Conservation (phyloP, 1,284 basidiomycete genomes). For the Anthracocystis walkeri region DNA sequence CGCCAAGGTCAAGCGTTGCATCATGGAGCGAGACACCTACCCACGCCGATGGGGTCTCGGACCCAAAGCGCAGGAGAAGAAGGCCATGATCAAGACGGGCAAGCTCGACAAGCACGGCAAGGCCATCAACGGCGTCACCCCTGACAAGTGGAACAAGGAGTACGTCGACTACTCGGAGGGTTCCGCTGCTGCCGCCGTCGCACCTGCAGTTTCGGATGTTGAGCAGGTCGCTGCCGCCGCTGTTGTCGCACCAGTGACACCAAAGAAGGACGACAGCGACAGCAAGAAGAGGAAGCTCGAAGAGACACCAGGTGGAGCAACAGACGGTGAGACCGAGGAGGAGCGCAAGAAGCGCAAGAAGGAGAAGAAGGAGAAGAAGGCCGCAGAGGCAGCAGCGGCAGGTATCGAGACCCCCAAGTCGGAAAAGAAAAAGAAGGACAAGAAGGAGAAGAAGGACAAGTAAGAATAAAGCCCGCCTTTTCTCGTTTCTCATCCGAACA, state of each 20-base stretch:
- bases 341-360: constrained; percentile 68
- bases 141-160: constrained; percentile 87
- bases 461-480: background rate
- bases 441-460: constrained; percentile 64
- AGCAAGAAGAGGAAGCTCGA: constrained; percentile 71
- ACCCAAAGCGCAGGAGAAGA: constrained; percentile 95
- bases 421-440: constrained; percentile 63
- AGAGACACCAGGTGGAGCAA: constrained; percentile 51
- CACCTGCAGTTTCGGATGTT: constrained; percentile 18
- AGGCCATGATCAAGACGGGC: constrained; percentile 82
- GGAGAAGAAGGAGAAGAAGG: constrained; percentile 69
- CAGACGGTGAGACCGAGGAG: constrained; percentile 64
- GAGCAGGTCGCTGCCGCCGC: constrained; percentile 38
- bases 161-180: constrained; percentile 87
- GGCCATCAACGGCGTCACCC: constrained; percentile 89
- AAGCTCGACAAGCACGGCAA: constrained; percentile 97
- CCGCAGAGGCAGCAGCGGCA: constrained; percentile 55
- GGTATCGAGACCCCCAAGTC: constrained; percentile 52
- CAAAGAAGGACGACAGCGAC: constrained; percentile 55
- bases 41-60: constrained; percentile 98
- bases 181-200: constrained; percentile 63
- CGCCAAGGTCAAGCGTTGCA: constrained; percentile 98
- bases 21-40: constrained; percentile 98
- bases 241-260: constrained; percentile 39
- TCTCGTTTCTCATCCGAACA: background rate